phyloP scores from a whole-genome alignment of 805 yeast genomes.

The Komagataella phaffii region DNA sequence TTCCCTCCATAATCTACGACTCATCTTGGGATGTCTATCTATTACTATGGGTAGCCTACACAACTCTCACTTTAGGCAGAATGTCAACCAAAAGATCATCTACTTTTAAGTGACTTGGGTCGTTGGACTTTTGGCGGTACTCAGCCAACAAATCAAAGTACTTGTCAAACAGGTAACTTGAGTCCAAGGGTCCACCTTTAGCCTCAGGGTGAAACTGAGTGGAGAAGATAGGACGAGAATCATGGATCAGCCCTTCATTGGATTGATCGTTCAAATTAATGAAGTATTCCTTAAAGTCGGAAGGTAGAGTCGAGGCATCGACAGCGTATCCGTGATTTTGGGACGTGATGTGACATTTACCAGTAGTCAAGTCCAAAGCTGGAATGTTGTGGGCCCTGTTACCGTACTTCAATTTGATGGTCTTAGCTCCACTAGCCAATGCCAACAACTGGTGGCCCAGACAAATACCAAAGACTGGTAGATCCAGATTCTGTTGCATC shows the following conservation, averaged over 20 bases:
- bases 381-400: conserved; percentile 99
- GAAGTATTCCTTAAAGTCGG: conserved; percentile 77
- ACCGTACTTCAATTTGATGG: conserved; percentile 90
- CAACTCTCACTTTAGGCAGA: conserved; percentile 52
- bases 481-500: conserved; percentile 44
- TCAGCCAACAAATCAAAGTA: conserved; percentile 58
- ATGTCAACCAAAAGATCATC: conserved; percentile 42
- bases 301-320: conserved; percentile 61
- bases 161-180: conserved; percentile 81
- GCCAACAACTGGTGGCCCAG: conserved; percentile 96
- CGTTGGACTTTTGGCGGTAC: conserved; percentile 33
- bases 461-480: conserved; percentile 96
- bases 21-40: neutral
- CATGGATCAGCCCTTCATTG: conserved; percentile 95
- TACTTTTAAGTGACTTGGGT: conserved; percentile 19
- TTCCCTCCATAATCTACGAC: neutral
- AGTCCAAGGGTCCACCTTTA: conserved; percentile 96
- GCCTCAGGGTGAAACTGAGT: conserved; percentile 99
- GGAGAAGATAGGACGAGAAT: conserved; percentile 77
- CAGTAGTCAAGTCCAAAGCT: conserved; percentile 77
- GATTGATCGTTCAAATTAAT: conserved; percentile 90
- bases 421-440: conserved; percentile 87
- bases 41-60: conserved; percentile 12
- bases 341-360: conserved; percentile 94
- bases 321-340: conserved; percentile 99